Percentiles rank a stretch among this genome's conserved stretches.
phyloP scores from a whole-genome alignment of 108 stramenopile species.

The Schizochytrium sp. region DNA sequence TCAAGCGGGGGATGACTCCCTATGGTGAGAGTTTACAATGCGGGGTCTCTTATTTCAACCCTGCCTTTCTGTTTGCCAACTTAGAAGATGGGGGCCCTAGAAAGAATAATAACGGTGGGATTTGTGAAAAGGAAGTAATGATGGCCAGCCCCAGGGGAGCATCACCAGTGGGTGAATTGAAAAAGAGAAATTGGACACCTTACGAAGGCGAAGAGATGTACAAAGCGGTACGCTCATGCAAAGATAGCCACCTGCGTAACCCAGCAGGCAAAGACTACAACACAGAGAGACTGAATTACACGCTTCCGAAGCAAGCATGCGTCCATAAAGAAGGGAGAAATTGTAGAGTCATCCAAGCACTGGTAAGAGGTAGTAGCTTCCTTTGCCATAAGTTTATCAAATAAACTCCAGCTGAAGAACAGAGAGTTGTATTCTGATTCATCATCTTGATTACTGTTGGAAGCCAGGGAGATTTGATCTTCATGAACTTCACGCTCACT shows the following conservation, averaged over 20 bases:
- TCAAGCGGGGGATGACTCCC: too few species aligned
- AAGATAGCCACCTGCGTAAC: slow-evolving; percentile 16
- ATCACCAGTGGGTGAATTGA: too few species aligned
- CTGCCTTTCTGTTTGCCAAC: too few species aligned
- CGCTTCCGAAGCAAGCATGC: slow-evolving; percentile 28
- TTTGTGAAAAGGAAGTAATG: too few species aligned
- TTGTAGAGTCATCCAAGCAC: background rate
- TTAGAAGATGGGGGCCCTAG: too few species aligned
- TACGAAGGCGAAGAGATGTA: too few species aligned
- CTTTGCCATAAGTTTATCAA: slow-evolving; percentile 4
- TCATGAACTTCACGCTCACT: background rate
- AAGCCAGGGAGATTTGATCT: background rate
- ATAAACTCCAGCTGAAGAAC: slow-evolving; percentile 20
- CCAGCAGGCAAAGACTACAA: slow-evolving; percentile 27
- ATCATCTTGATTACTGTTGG: background rate
- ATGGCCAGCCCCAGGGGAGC: too few species aligned
- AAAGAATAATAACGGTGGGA: too few species aligned
- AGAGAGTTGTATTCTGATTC: background rate
- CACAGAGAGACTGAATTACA: background rate
- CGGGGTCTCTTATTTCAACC: too few species aligned
- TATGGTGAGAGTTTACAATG: too few species aligned
- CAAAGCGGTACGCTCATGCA: background rate
- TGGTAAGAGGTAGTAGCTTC: slow-evolving; percentile 10
- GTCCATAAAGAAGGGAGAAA: background rate
- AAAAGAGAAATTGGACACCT: too few species aligned